Base-by-base conservation (phyloP, 192 early-diverging fungal genomes). In the Rhizophagus sp. region DNA sequence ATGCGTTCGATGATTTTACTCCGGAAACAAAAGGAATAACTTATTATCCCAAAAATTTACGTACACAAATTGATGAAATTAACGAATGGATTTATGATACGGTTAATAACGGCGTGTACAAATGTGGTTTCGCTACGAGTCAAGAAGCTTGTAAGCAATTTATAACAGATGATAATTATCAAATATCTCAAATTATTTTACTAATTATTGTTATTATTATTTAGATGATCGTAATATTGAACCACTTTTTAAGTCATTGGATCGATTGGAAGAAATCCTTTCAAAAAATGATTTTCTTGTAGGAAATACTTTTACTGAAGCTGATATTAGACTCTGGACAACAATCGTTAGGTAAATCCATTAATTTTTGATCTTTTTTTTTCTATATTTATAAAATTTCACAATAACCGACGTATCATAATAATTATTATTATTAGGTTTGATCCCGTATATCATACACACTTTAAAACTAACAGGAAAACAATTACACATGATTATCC, bases 31-130 rank as follows among this genome's bases (percentile, higher is more conserved):
- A 90, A 7, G 91, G 86, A 10, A 73, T 94, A 49, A 90, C 89
- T 47, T 96, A 89, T 73, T 99, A 99, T 82, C 98, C 98, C 0
- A 89, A 92, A 63, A 75, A 90, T 41, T 88, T 97, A 76, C 87
- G 85, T 27, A 49, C 73, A 13, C 87, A 94, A 74, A 98, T 99
- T 80, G 98, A 99, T 80, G 89, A 85, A 13, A 76, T 93, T 39
- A 99, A 99, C 85, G 88, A 87, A 65, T 98, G 96, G 96, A 84
- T 99, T 72, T 99, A 99, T 82, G 92, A 97, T 82, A 90, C 89
- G 0, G 90, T 99, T 80, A 99, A 99, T 85, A 98, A 98, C 80
- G 98, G 98, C 30, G 97, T 98, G 7, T 97, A 97, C 88, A 96
- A 97, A 82, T 83, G 89, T 62, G 97, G 97, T 0, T 97, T 99